These are phyloP conservation scores for Dendrostoma leiphaemia DNA, from an alignment of 2,329 filamentous ascomycete species.

Conservation along the genomic window DNA sequence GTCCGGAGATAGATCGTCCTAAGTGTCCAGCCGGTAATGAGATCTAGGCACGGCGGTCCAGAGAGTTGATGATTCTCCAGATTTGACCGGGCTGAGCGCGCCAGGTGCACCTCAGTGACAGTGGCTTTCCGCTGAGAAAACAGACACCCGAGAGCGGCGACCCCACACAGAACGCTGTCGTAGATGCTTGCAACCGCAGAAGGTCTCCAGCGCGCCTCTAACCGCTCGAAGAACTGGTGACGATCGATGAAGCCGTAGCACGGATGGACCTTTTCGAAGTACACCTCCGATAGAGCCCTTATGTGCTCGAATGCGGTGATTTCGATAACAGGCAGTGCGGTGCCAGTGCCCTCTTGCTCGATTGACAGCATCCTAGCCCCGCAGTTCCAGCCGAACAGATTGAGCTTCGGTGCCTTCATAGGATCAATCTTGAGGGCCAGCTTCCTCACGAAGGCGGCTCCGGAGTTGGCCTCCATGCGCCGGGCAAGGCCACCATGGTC, in stretches of 20 bases:
- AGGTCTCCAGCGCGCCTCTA: constrained; percentile 33
- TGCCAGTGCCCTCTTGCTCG: constrained; percentile 23
- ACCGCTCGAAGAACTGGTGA: constrained; percentile 28
- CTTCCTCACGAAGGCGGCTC: constrained; percentile 52
- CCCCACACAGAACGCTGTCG: constrained; percentile 50
- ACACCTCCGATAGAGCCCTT: constrained; percentile 41
- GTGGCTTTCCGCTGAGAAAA: constrained; percentile 45
- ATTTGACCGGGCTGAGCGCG: constrained; percentile 39
- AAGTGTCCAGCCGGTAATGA: constrained; percentile 51
- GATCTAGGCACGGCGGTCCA: constrained; percentile 32
- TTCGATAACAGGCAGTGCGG: constrained; percentile 37
- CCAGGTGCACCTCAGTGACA: constrained; percentile 41
- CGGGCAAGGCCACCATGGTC: constrained; percentile 29
- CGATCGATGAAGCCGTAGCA: constrained; percentile 49
- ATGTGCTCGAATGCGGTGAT: constrained; percentile 48
- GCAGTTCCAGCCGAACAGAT: constrained; percentile 56
- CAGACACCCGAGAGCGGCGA: constrained; percentile 52
- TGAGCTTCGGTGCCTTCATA: constrained; percentile 48
- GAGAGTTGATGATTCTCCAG: constrained; percentile 41
- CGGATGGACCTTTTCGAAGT: constrained; percentile 52
- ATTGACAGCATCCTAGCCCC: constrained; percentile 27
- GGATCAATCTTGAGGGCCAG: constrained; percentile 53
- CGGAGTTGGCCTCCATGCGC: constrained; percentile 56
- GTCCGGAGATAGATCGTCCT: constrained; percentile 52
- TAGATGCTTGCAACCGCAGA: constrained; percentile 29